phyloP scores from a whole-genome alignment of 176 grass and related monocot species.

The Eragrostis nindensis region DNA sequence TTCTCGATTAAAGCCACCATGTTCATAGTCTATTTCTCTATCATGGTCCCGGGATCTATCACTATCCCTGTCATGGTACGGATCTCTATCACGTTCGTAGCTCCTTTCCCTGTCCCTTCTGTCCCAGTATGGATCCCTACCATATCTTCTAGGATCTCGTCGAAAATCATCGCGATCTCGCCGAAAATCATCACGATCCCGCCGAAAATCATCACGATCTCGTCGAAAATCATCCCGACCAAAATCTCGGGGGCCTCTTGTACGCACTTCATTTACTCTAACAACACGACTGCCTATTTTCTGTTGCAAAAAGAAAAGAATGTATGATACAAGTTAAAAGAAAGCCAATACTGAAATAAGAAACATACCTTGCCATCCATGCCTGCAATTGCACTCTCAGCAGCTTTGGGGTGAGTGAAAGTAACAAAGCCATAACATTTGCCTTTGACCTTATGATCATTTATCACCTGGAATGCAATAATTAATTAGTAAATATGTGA shows the following conservation, averaged over 20 bases:
- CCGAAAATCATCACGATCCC: slow-evolving; percentile 68
- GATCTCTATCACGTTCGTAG: slow-evolving; percentile 68
- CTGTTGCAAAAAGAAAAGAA: slow-evolving; percentile 44
- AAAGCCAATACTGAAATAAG: slow-evolving; percentile 13
- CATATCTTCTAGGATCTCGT: slow-evolving; percentile 66
- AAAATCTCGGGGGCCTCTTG: slow-evolving; percentile 72
- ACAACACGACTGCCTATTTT: slow-evolving; percentile 71
- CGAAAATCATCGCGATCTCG: slow-evolving; percentile 69
- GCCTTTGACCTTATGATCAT: slow-evolving; percentile 79
- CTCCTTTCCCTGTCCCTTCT: slow-evolving; percentile 74
- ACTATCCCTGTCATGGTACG: slow-evolving; percentile 60
- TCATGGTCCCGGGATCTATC: slow-evolving; percentile 69
- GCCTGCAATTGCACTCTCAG: slow-evolving; percentile 66
- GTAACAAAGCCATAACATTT: slow-evolving; percentile 91
- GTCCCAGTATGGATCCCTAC: slow-evolving; percentile 57
- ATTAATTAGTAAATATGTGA: slow-evolving; percentile 13
- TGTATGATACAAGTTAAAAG: slow-evolving; percentile 14
- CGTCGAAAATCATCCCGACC: slow-evolving; percentile 65
- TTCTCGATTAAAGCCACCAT: slow-evolving; percentile 55
- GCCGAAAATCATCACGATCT: slow-evolving; percentile 53
- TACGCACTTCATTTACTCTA: slow-evolving; percentile 84
- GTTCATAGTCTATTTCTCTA: slow-evolving; percentile 76
- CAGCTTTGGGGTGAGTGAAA: slow-evolving; percentile 70
- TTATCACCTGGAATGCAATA: slow-evolving; percentile 68
- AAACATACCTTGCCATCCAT: slow-evolving; percentile 84